A percentile compares a stretch with the other conserved stretches of the same genome.
These are phyloP conservation scores for Fusarium chuoi DNA, from an alignment of 2,329 filamentous ascomycete genomes.

Conservation along the genomic window DNA sequence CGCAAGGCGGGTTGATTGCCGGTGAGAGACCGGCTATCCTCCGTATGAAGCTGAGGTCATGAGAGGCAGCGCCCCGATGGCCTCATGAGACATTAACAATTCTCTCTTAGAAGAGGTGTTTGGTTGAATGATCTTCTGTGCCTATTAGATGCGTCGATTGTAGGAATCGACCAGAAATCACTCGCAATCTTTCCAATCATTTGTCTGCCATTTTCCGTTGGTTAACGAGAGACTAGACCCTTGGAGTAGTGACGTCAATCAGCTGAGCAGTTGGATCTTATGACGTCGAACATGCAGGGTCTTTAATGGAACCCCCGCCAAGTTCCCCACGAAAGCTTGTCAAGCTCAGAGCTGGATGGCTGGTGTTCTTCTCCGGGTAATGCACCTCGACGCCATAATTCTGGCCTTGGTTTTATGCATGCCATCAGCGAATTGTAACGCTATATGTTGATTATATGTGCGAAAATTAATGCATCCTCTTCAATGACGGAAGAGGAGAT, in stretches of 20 bases:
- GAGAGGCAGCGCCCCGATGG: slow-evolving; percentile 3
- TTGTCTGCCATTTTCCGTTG: slow-evolving; percentile 8
- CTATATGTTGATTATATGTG: slow-evolving; percentile 5
- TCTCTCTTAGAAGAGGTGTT: background rate
- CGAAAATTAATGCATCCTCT: slow-evolving; percentile 10
- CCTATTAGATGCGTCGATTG: background rate
- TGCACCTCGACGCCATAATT: slow-evolving; percentile 42
- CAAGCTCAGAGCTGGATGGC: slow-evolving; percentile 20
- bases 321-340: slow-evolving; percentile 27
- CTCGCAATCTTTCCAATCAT: background rate
- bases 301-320: slow-evolving; percentile 24
- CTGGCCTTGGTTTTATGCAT: slow-evolving; percentile 22
- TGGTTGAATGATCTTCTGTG: background rate
- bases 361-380: slow-evolving; percentile 6
- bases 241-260: slow-evolving; percentile 39
- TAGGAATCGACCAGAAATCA: background rate
- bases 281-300: slow-evolving; percentile 43
- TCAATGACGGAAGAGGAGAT: slow-evolving; percentile 13
- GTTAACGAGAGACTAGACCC: background rate
- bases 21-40: background rate
- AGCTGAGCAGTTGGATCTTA: slow-evolving; percentile 26
- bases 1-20: background rate
- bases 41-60: background rate
- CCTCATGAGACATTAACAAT: background rate
- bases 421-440: slow-evolving; percentile 10